A percentile compares a stretch with the other conserved stretches of the same genome.
Conservation (phyloP, 345 rosid species). For the Combretum micranthum region DNA sequence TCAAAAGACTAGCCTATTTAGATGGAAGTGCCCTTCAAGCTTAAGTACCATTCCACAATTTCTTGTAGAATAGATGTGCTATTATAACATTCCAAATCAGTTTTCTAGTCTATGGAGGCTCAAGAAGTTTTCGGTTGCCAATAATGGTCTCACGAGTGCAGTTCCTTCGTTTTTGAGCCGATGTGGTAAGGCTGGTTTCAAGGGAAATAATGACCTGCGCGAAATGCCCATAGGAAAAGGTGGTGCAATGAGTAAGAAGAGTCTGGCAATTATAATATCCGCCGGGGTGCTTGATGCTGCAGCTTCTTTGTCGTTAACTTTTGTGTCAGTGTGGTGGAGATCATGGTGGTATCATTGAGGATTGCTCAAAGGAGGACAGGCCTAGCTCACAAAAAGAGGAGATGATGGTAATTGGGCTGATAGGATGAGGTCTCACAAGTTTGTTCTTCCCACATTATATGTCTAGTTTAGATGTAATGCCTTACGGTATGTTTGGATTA, state of each 20-base stretch:
- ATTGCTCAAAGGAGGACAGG: constrained; percentile 24
- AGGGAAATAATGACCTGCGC: constrained; percentile 77
- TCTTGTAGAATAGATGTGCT: no score
- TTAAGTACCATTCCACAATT: no score
- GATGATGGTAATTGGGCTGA: constrained; percentile 49
- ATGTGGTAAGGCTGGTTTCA: constrained; percentile 37
- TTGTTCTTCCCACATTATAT: no score
- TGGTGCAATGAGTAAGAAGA: constrained; percentile 69
- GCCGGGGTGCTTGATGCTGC: constrained; percentile 88
- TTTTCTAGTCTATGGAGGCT: constrained; percentile 41
- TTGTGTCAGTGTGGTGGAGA: constrained; percentile 60
- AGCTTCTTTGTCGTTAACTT: constrained; percentile 53
- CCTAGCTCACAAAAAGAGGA: constrained; percentile 25
- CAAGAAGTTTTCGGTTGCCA: constrained; percentile 50
- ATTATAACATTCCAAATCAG: constrained; percentile 54
- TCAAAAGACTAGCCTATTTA: no score
- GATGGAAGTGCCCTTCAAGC: no score
- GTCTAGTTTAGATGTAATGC: no score
- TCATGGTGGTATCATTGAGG: constrained; percentile 87
- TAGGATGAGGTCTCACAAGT: constrained; percentile 55
- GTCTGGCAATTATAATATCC: constrained; percentile 63
- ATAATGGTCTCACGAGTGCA: constrained; percentile 56
- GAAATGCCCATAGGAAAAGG: constrained; percentile 64
- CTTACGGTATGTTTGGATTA: no score
- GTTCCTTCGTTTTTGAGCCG: constrained; percentile 38